Evolutionary conservation across 1,139 yeast species (phyloP), one percentile per base, ranked within the genome.

Genomic region (Schwanniomyces etchellsii): DNA sequence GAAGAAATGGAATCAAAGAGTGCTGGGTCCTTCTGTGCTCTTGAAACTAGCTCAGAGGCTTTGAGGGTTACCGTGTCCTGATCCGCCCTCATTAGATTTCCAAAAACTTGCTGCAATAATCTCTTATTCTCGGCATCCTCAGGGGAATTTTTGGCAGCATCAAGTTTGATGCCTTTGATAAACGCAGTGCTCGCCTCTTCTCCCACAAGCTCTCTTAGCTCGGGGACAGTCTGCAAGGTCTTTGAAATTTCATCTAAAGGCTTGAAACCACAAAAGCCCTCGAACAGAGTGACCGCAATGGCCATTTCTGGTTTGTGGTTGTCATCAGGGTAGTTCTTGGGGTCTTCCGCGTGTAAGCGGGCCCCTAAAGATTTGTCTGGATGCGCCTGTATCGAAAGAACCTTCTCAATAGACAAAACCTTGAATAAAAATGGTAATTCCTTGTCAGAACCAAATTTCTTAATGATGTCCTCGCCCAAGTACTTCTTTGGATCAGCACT

Each of bases 231-330:
- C 35, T 67, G 50, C 45, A 91, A 70, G 39, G 86, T 77, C 28
- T 64, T 64, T 24, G 80, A 77, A 44, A 91, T 73, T 57, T 88
- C 81, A 28, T 70, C 72, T 47, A 89, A 72, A 9, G 98, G 98
- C 56, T 93, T 82, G 67, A 91, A 91, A 1, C 99, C 99, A 59
- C 98, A 91, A 64, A 91, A 89, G 1, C 96, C 98, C 64, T 91
- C 97, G 48, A 91, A 91, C 38, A 77, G 85, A 13, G 97, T 89
- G 33, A 91, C 78, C 7, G 98, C 98, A 54, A 91, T 78, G 32
- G 98, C 97, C 97, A 91, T 93, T 60, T 91, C 99, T 14, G 99
- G 99, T 67, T 91, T 91, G 63, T 91, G 99, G 66, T 91, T 91
- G 54, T 79, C 95, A 60, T 91, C 99, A 3, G 97, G 98, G 57